Evolutionary conservation across 2,329 filamentous ascomycete species (phyloP), one percentile per base, ranked within the genome.

Genomic region (Mariannaea sp.): DNA sequence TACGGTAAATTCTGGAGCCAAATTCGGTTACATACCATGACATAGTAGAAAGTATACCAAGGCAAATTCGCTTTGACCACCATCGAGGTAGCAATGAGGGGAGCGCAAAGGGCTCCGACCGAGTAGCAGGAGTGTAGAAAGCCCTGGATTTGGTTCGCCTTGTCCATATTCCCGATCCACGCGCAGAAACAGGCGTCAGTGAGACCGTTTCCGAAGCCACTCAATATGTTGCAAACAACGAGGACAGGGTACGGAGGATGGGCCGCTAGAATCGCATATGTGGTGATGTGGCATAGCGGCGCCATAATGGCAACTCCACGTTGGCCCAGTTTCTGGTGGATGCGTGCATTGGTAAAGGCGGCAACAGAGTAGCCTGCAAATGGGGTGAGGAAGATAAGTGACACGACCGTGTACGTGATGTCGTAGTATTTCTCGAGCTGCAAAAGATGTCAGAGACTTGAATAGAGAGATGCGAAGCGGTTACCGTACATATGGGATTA

Each of bases 21-120:
- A 17, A 2, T 9, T 1, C 12, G 8, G 3, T 24, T 24, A 8
- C 77, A 75, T 75, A 87, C 82, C 84, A 89, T 87, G 49, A 89
- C 71, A 65, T 88, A 89, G 65, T 89, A 90, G 66, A 84, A 90
- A 3, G 74, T 78, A 61, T 86, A 88, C 88, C 88, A 91, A 0
- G 77, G 77, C 55, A 85, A 49, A 1, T 71, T 62, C 0, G 76
- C 81, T 46, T 80, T 81, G 0, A 84, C 84, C 24, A 90, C 82
- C 78, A 90, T 82, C 0, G 77, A 80, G 0, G 87, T 89, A 1
- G 86, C 86, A 49, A 88, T 80, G 2, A 89, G 67, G 0, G 86
- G 87, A 3, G 82, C 75, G 2, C 88, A 72, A 0, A 87, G 77
- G 0, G 85, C 87, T 0, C 87, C 87, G 0, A 87, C 58, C 0